Evolutionary conservation across 2,329 filamentous ascomycete genomes (phyloP), one percentile per base, ranked within the genome.

Genomic region (Aureobasidium sp.): DNA sequence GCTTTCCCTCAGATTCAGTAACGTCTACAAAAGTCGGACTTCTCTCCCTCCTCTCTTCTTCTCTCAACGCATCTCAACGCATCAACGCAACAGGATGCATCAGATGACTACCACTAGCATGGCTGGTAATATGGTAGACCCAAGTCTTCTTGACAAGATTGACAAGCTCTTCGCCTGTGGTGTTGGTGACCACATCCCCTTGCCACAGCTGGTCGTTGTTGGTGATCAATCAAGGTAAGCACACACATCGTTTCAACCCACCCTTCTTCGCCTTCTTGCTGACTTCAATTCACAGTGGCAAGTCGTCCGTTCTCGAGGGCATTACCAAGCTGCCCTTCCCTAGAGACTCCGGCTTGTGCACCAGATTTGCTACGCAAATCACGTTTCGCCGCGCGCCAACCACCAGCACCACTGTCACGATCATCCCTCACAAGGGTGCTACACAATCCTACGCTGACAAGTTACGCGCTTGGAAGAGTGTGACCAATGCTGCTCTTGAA

Each of bases 231-330:
- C 81, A 13, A 47, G 30, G 53, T 55, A 44, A 34, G 27, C 37
- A 16, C 52, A 9, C 34, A 25, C 0, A 27, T 10, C 8, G 8
- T 34, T 11, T 34, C 32, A 25, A 21, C 13, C 3, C 78, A 21
- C 13, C 3, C 78, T 79, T 16, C 4, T 34, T 34, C n/a, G n/a
- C 10, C 25, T 11, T 25, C 5, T 6, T 44, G 15, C 52, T 44
- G 15, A 55, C 27, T 34, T 13, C 3, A 16, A 32, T 9, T 15
- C 34, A 30, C 16, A 53, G 58, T 0, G 84, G 84, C 2, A 87
- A 87, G 67, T 84, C 79, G 15, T 86, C 82, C 0, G 82, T 87
- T 0, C 77, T 88, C 0, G 82, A 87, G 64, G 85, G 84, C 1
- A 81, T 88, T 37, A 83, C 83, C 0, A 77, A 80, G 11, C 79